Evolutionary conservation across 768 basidiomycete species (phyloP).

Genomic region (Tricholoma furcatifolium): DNA sequence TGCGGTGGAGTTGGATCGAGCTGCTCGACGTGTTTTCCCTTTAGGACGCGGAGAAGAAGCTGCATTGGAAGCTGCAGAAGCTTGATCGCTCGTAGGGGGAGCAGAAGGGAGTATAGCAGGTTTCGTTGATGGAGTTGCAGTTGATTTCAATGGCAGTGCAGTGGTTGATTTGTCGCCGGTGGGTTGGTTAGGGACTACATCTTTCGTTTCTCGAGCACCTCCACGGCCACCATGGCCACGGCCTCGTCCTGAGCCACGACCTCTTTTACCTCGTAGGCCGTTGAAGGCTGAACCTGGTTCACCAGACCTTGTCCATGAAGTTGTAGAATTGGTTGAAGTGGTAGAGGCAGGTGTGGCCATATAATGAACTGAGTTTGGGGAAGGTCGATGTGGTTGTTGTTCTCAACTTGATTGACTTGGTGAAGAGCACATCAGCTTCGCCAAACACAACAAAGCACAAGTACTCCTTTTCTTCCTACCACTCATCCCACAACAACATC

Average conservation of each 20-base stretch:
- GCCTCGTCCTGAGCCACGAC: slow-evolving; percentile 26
- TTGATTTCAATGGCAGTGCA: slow-evolving; percentile 15
- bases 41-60: slow-evolving; percentile 25
- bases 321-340: slow-evolving; percentile 27
- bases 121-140: slow-evolving; percentile 18
- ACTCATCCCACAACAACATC: slow-evolving; percentile 20
- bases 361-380: neutral
- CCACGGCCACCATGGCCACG: slow-evolving; percentile 33
- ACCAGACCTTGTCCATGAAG: slow-evolving; percentile 41
- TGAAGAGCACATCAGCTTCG: neutral
- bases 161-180: slow-evolving; percentile 19
- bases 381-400: neutral
- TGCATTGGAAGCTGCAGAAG: slow-evolving; percentile 19
- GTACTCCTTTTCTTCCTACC: slow-evolving; percentile 4
- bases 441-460: slow-evolving; percentile 39
- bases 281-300: slow-evolving; percentile 50
- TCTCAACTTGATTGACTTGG: neutral
- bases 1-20: slow-evolving; percentile 29
- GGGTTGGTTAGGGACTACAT: slow-evolving; percentile 15
- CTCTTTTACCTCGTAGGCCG: slow-evolving; percentile 37
- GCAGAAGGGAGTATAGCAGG: slow-evolving; percentile 15
- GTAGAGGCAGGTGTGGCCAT: slow-evolving; percentile 45
- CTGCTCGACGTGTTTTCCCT: slow-evolving; percentile 31
- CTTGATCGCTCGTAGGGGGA: slow-evolving; percentile 17
- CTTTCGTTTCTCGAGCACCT: slow-evolving; percentile 21